Base-by-base conservation (phyloP, 176 grass and related monocot species). In the Musa itinerans region DNA sequence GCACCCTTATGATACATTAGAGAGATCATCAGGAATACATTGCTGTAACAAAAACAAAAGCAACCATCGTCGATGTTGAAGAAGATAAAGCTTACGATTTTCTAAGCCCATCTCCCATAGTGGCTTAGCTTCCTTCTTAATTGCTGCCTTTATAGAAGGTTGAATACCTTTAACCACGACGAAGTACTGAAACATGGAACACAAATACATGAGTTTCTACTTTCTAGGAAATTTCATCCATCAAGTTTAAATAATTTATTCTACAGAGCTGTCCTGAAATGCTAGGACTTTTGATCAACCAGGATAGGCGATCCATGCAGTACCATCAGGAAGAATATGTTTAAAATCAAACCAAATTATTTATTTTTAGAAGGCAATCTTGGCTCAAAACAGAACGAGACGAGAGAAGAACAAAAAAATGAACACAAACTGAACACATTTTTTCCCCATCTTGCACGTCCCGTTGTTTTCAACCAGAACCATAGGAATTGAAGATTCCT, bases 401-500 rank as follows among this genome's bases (percentile, higher is more conserved):
- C 26, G 59, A 61, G 55, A 50, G 1, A 74, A 72, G 80, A 69
- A 58, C 20, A 62, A 49, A n/a, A 86, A 61, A n/a, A 52, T 81
- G 65, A 22, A 63, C 10, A 13, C 10, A 57, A 74, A 9, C 1
- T 17, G 14, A 68, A 69, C 81, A 85, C 75, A 94, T 91, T 91
- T 73, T 91, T n/a, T n/a, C 90, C 8, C 84, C 95, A 54, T 82
- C 81, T 90, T 99, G 95, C 90, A 99, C 84, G 88, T 91, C 82
- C 95, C 88, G 56, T 88, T 94, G 80, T 99, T 94, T 83, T 99
- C 88, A 23, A 94, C 88, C 74, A 99, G 83, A 68, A 86, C 86
- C 75, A 94, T 74, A 61, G 90, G 90, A 78, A 92, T 81, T 13
- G 75, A 71, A 55, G 75, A 87, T 78, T 90, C 90, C 95, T 94